These are phyloP conservation scores for Microascus cirrosus DNA, from an alignment of 2,329 filamentous ascomycete genomes.

Conservation along the genomic window DNA sequence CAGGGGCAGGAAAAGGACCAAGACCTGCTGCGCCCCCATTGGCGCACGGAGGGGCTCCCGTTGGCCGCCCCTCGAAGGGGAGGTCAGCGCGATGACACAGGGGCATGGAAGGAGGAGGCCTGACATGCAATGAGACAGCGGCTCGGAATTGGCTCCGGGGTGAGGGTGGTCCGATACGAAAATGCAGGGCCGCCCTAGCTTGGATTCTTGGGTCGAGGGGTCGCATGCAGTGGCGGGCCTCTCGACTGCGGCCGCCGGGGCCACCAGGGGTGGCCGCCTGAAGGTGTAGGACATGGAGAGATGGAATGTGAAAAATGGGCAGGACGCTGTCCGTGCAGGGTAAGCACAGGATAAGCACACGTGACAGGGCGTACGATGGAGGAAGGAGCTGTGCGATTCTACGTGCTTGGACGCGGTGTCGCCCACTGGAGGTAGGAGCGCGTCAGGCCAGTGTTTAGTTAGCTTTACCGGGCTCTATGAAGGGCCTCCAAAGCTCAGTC, in stretches of 20 bases:
- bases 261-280: no score
- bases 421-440: no score
- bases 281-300: no score
- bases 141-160: neutral
- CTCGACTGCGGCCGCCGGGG: neutral
- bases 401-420: no score
- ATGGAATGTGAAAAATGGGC: no score
- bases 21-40: neutral
- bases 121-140: neutral
- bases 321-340: no score
- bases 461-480: no score
- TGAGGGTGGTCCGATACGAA: neutral
- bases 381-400: no score
- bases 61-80: neutral
- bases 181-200: neutral
- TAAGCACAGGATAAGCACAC: no score
- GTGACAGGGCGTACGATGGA: no score
- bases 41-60: neutral
- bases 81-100: neutral
- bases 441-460: no score
- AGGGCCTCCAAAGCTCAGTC: no score
- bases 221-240: neutral
- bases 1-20: neutral
- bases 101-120: neutral
- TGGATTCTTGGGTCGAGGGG: neutral